phyloP scores from a whole-genome alignment of 352 stramenopile genomes.

The Blastocystis sp. region DNA sequence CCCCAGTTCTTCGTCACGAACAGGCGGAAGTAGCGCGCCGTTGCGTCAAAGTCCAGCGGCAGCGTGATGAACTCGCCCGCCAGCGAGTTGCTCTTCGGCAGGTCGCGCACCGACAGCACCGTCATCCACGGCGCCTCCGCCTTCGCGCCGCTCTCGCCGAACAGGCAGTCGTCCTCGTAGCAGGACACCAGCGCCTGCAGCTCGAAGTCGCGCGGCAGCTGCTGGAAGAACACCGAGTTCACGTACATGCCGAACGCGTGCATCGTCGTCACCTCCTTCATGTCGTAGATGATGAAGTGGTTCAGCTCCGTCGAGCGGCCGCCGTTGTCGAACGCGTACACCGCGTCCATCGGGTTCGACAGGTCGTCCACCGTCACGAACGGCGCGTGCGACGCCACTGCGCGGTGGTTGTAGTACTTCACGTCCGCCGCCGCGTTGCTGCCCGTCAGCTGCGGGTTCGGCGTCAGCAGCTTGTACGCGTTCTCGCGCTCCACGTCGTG shows the following conservation, averaged over 20 bases:
- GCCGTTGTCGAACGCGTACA: constrained; percentile 65
- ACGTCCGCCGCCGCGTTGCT: neutral
- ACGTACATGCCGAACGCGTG: constrained; percentile 59
- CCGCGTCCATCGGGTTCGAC: constrained; percentile 27
- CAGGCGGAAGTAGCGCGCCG: constrained; percentile 68
- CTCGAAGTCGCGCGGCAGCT: constrained; percentile 63
- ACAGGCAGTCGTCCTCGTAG: constrained; percentile 58
- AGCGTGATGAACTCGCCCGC: constrained; percentile 19
- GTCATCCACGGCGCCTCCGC: constrained; percentile 61
- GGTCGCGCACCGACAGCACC: constrained; percentile 40
- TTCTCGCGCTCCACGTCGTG: constrained; percentile 25
- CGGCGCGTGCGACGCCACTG: constrained; percentile 52
- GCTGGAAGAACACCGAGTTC: constrained; percentile 57
- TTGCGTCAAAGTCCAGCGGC: neutral
- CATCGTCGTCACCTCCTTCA: constrained; percentile 51
- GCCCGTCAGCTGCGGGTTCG: constrained; percentile 44
- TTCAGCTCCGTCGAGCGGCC: constrained; percentile 57
- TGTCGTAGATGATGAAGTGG: constrained; percentile 68
- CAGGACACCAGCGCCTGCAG: constrained; percentile 47
- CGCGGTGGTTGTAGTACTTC: constrained; percentile 40
- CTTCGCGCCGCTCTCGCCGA: constrained; percentile 6
- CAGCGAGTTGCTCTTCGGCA: constrained; percentile 8
- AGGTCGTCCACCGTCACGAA: constrained; percentile 51
- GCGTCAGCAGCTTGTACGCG: constrained; percentile 51
- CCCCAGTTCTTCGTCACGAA: constrained; percentile 68